These are phyloP conservation scores for Crotalaria pallida DNA, from an alignment of 306 rosid genomes.

Conservation along the genomic window DNA sequence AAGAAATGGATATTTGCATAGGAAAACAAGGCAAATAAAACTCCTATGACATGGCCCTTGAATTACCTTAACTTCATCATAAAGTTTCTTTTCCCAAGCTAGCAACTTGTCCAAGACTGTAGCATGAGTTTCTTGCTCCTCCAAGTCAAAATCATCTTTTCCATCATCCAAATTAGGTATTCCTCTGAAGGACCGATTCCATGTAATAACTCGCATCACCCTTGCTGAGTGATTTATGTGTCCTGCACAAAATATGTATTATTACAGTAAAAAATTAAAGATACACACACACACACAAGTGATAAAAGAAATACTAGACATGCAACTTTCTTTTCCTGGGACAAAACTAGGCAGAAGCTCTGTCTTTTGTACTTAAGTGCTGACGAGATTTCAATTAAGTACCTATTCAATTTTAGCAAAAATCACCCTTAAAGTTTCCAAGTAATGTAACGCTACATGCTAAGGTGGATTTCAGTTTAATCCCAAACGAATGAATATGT, in stretches of 20 bases:
- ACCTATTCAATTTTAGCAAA: too few species aligned
- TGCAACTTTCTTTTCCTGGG: too few species aligned
- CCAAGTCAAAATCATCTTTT: constrained; percentile 70
- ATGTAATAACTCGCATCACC: constrained; percentile 90
- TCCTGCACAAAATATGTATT: constrained; percentile 40
- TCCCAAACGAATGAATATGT: too few species aligned
- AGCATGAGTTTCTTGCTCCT: constrained; percentile 89
- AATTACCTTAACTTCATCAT: constrained; percentile 89
- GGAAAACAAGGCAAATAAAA: neutral
- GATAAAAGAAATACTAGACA: too few species aligned
- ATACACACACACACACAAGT: neutral
- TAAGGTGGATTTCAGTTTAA: too few species aligned
- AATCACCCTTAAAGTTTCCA: too few species aligned
- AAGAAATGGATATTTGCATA: neutral
- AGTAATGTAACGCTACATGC: too few species aligned
- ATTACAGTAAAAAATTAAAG: neutral
- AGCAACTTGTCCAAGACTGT: constrained; percentile 87
- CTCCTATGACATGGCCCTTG: neutral
- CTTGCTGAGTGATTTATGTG: constrained; percentile 93
- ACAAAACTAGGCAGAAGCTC: too few species aligned
- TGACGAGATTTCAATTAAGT: too few species aligned
- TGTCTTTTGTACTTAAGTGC: too few species aligned
- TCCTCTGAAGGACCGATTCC: constrained; percentile 86
- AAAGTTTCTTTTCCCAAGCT: constrained; percentile 96
- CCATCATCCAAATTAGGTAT: constrained; percentile 45